These are phyloP conservation scores for Extremus antarcticus DNA, from an alignment of 495 filamentous ascomycete species.

Conservation along the genomic window DNA sequence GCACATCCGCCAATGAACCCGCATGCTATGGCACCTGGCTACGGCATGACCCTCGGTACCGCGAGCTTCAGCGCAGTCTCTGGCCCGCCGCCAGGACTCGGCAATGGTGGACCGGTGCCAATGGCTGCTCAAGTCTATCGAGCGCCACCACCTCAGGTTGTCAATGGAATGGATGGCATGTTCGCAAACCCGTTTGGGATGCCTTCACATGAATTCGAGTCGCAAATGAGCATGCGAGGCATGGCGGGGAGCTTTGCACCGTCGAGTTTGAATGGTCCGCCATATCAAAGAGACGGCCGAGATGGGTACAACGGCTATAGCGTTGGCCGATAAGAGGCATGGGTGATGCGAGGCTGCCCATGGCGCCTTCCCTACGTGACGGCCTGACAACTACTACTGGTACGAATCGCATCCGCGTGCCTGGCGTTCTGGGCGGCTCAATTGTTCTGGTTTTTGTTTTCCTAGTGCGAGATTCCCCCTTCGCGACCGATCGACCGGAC, in stretches of 20 bases:
- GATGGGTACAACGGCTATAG: conserved; percentile 3
- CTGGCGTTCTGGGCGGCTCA: too few relatives aligned
- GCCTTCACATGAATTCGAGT: conserved; percentile 1
- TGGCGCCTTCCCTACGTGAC: too few relatives aligned
- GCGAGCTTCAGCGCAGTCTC: conserved; percentile 15
- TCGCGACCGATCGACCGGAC: too few relatives aligned
- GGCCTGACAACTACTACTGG: too few relatives aligned
- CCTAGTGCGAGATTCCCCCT: too few relatives aligned
- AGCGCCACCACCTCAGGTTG: not conserved
- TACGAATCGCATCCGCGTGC: too few relatives aligned
- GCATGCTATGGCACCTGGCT: conserved; percentile 14
- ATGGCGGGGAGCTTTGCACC: conserved; percentile 10
- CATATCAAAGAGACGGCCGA: conserved; percentile 1
- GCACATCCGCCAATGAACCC: conserved; percentile 2
- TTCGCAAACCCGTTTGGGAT: conserved; percentile 14
- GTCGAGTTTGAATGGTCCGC: not conserved
- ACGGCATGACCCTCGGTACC: not conserved
- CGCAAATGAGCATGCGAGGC: conserved; percentile 1
- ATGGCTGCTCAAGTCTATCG: not conserved
- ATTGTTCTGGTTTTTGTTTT: too few relatives aligned
- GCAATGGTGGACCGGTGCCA: not conserved
- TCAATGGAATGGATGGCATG: conserved; percentile 11
- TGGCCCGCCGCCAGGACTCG: conserved; percentile 16
- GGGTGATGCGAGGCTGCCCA: too few relatives aligned
- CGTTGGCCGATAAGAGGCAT: conserved; percentile 3